phyloP scores from a whole-genome alignment of 164 flowering plant genomes.

The Amborella trichopoda region DNA sequence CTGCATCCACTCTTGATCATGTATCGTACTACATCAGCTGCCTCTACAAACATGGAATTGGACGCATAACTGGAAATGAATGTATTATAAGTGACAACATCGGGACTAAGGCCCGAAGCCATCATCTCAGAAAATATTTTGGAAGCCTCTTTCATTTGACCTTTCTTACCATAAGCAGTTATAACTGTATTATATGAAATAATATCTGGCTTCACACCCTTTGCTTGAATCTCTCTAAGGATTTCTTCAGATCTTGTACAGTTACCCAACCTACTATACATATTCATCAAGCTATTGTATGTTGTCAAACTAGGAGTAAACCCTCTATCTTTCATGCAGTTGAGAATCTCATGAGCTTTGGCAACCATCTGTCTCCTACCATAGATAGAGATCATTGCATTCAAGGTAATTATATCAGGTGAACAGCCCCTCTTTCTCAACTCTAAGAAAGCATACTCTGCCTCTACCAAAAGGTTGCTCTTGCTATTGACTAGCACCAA shows the following conservation, averaged over 20 bases:
- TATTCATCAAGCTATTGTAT: conserved; percentile 81
- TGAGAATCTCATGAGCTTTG: conserved; percentile 56
- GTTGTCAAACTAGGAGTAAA: conserved; percentile 78
- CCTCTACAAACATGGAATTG: conserved; percentile 76
- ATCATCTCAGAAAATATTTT: conserved; percentile 58
- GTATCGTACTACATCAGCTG: conserved; percentile 56
- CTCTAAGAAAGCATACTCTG: conserved; percentile 70
- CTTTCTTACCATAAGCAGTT: conserved; percentile 62
- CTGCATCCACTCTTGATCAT: conserved; percentile 70
- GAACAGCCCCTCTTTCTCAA: conserved; percentile 44
- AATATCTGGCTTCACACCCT: conserved; percentile 58
- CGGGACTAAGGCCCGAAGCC: conserved; percentile 46
- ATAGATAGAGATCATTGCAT: conserved; percentile 82
- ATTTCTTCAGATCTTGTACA: conserved; percentile 58
- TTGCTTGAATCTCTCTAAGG: conserved; percentile 43
- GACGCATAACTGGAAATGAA: conserved; percentile 71
- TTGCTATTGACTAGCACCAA: conserved; percentile 82
- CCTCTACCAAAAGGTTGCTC: conserved; percentile 57
- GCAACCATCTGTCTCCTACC: conserved; percentile 71
- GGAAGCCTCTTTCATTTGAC: conserved; percentile 72
- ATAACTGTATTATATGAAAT: conserved; percentile 80
- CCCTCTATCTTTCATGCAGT: conserved; percentile 57
- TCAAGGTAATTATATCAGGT: conserved; percentile 57
- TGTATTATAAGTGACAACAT: conserved; percentile 75
- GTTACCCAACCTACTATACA: conserved; percentile 60